phyloP scores from a whole-genome alignment of 1,139 yeast species.

The Saccharomyces hybrid region DNA sequence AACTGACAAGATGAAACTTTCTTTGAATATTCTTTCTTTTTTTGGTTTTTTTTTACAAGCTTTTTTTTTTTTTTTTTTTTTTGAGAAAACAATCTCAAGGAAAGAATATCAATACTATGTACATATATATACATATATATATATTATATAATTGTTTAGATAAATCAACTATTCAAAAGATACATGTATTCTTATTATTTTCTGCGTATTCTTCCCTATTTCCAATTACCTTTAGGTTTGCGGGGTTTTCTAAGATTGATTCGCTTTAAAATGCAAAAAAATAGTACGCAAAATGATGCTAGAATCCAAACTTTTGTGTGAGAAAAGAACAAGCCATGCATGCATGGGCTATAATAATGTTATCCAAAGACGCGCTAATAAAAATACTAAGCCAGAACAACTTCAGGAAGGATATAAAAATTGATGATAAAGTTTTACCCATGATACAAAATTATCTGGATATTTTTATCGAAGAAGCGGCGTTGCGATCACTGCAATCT shows the following conservation, averaged over 20 bases:
- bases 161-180: background rate
- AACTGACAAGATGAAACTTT: slow-evolving; percentile 1
- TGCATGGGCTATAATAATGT: background rate
- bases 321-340: background rate
- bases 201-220: background rate
- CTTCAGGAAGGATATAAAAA: slow-evolving; percentile 42
- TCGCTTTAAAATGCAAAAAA: background rate
- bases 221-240: background rate
- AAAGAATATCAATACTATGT: background rate
- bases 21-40: slow-evolving; percentile 1
- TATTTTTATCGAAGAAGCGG: slow-evolving; percentile 57
- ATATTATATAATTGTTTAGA: background rate
- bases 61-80: slow-evolving; percentile 1
- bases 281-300: background rate
- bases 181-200: background rate
- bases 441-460: slow-evolving; percentile 51
- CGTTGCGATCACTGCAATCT: slow-evolving; percentile 50
- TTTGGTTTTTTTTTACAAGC: background rate
- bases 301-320: background rate
- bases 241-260: background rate
- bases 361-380: slow-evolving; percentile 45
- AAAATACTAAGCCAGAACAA: slow-evolving; percentile 48
- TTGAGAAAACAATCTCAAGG: background rate
- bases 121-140: background rate
- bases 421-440: slow-evolving; percentile 44